phyloP scores from a whole-genome alignment of 106 monocot species.

The Hemerocallis citrina region DNA sequence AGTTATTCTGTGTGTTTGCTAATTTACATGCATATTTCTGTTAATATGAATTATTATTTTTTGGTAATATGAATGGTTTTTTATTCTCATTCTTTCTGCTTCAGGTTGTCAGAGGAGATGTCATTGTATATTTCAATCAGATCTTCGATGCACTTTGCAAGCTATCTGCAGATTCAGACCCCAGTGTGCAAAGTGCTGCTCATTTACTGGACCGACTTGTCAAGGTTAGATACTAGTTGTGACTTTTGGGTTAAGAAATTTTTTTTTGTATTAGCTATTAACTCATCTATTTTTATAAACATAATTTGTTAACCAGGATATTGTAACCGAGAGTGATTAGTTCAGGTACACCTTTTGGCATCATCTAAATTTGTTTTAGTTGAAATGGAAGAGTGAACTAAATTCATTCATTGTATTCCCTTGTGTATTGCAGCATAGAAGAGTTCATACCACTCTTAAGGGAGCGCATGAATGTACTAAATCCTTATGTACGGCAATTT shows the following conservation, averaged over 20 bases:
- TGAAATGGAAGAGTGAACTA: background rate
- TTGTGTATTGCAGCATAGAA: constrained; percentile 71
- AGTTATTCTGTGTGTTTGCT: too few relatives aligned
- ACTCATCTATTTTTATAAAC: too few relatives aligned
- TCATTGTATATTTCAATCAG: constrained; percentile 90
- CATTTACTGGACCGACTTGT: constrained; percentile 95
- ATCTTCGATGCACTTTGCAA: constrained; percentile 99
- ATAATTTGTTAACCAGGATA: constrained; percentile 14
- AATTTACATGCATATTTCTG: too few relatives aligned
- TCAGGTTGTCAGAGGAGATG: constrained; percentile 98
- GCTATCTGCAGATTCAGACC: constrained; percentile 89
- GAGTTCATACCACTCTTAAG: constrained; percentile 97
- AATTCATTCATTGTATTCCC: background rate
- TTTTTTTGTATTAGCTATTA: too few relatives aligned
- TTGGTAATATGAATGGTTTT: too few relatives aligned
- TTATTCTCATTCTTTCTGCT: background rate
- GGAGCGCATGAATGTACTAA: constrained; percentile 98
- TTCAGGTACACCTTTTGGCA: constrained; percentile 63
- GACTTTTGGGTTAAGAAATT: too few relatives aligned
- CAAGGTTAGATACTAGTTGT: constrained; percentile 39
- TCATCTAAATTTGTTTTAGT: constrained; percentile 10
- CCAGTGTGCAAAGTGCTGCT: constrained; percentile 96
- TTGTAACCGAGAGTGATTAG: constrained; percentile 83
- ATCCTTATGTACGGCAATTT: constrained; percentile 92
- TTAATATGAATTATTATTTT: background rate